Evolutionary conservation across 768 basidiomycete species (phyloP).

Genomic region (Mycena filopes): DNA sequence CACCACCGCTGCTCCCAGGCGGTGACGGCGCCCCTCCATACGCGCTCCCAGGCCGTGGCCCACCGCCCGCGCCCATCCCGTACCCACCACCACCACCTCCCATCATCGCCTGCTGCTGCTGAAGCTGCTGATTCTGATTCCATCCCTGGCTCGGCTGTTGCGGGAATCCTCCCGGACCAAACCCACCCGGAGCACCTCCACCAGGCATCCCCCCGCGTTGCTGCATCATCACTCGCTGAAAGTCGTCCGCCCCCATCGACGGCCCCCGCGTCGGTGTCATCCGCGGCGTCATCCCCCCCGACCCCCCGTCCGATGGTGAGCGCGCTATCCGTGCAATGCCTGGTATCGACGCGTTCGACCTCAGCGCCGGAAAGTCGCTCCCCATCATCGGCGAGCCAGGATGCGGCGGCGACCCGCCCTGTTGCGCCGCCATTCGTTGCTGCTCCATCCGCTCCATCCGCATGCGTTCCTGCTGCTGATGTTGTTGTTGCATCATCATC

Average conservation of each 20-base stretch:
- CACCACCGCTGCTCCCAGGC: slow-evolving; percentile 49
- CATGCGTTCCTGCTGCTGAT: slow-evolving; percentile 28
- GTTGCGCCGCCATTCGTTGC: slow-evolving; percentile 23
- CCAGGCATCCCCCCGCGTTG: slow-evolving; percentile 30
- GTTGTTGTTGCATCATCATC: slow-evolving; percentile 26
- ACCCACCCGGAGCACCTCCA: background rate
- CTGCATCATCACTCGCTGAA: slow-evolving; percentile 62
- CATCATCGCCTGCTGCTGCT: slow-evolving; percentile 48
- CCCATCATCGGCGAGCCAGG: slow-evolving; percentile 57
- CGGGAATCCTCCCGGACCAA: slow-evolving; percentile 40
- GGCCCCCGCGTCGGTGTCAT: slow-evolving; percentile 53
- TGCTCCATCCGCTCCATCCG: slow-evolving; percentile 27
- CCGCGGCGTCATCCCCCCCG: slow-evolving; percentile 50
- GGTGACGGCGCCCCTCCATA: slow-evolving; percentile 54
- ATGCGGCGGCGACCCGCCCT: slow-evolving; percentile 54
- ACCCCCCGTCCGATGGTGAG: slow-evolving; percentile 70
- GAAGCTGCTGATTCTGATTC: slow-evolving; percentile 47
- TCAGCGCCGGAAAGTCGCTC: slow-evolving; percentile 58
- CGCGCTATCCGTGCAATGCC: slow-evolving; percentile 81
- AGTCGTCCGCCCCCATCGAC: slow-evolving; percentile 62
- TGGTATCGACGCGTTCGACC: slow-evolving; percentile 71
- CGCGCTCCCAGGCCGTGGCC: slow-evolving; percentile 30
- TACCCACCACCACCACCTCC: slow-evolving; percentile 43
- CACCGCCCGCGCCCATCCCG: slow-evolving; percentile 36
- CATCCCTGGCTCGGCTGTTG: slow-evolving; percentile 51